Base-by-base conservation (phyloP, 257 asterid genomes). In the Gardenia jasminoides region DNA sequence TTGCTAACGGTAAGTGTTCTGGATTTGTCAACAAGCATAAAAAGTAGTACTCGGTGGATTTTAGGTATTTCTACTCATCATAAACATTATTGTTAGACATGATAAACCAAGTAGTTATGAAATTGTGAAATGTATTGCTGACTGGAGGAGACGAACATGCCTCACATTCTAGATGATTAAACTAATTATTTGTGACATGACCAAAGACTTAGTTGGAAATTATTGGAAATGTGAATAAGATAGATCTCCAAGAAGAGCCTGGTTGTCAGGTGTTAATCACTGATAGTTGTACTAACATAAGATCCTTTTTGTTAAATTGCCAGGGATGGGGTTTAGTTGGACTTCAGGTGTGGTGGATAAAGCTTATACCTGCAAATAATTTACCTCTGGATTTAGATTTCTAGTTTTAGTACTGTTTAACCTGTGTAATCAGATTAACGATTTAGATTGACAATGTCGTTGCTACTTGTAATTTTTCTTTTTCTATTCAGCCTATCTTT, bases 1-100 rank as follows among this genome's bases (percentile, higher is more conserved):
- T 78, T 96, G 67, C 86, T 58, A 50, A 88, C 90, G 78, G 98
- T 93, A 90, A 83, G 97, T 87, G 78, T 76, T 11, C 17, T 54
- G 70, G 28, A 61, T 24, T 71, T 19, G 26, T 39, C 17, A 48
- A 76, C 15, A 76, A 47, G 39, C 73, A 65, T 30, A 16, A 52
- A 77, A 22, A 20, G 43, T n/a, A 61, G 68, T 16, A 75, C 30
- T 6, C 19, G 1, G 39, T 28, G 16, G 30, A 2, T 19, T 17
- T 43, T 50, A 65, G 10, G 71, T 1, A 22, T 76, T 15, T 24
- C 65, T 47, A 10, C 26, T 44, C n/a, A 28, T 41, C 67, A 9
- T 61, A 31, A 31, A 67, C n/a, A 30, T 67, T 67, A 17, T 36
- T 2, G 41, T 7, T 31, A 31, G 39, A 12, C n/a, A 48, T 26